Base-by-base conservation (phyloP, 805 yeast genomes). In the Teunomyces lycoperdinae region DNA sequence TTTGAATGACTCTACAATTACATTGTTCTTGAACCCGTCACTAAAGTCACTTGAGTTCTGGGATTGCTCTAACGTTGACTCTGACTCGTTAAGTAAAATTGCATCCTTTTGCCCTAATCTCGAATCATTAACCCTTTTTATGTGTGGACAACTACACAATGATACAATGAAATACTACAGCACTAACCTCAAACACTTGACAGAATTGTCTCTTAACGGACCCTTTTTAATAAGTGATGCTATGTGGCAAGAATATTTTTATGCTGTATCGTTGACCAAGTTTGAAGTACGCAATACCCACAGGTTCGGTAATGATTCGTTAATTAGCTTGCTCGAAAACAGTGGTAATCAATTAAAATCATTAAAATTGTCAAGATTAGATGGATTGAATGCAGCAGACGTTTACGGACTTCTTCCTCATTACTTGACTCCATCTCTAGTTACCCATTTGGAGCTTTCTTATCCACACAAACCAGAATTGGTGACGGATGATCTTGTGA, bases 111-210 rank as follows among this genome's bases (percentile, higher is more conserved):
- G 96, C 55, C 96, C 97, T 0, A 74, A 84, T 26, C 51, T 94
- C 3, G 83, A 79, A 53, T 64, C 73, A 1, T 63, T 94, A 39
- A 84, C 84, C 0, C 69, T 94, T 40, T 81, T 83, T 49, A 92
- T 91, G 97, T 92, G 98, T 71, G 99, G 99, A 4, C 91, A 87
- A 56, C 68, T 94, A 35, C 89, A 86, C 56, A 87, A 87, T 61
- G 90, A 85, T 52, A 85, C 86, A 48, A 63, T 94, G 49, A 61
- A 71, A 13, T 86, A 89, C 60, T 80, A 78, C 50, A 77, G 80
- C 4, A 69, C 80, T 8, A 84, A 87, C 52, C 70, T 92, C 36
- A 67, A 68, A 0, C 66, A 77, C 28, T 70, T 94, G 42, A 71
- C 64, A 11, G 72, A 79, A 10, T 48, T 92, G 6, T 70, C 77